A percentile compares a stretch with the other conserved stretches of the same genome.
phyloP scores from a whole-genome alignment of 257 asterid species.

The Sherardia arvensis region DNA sequence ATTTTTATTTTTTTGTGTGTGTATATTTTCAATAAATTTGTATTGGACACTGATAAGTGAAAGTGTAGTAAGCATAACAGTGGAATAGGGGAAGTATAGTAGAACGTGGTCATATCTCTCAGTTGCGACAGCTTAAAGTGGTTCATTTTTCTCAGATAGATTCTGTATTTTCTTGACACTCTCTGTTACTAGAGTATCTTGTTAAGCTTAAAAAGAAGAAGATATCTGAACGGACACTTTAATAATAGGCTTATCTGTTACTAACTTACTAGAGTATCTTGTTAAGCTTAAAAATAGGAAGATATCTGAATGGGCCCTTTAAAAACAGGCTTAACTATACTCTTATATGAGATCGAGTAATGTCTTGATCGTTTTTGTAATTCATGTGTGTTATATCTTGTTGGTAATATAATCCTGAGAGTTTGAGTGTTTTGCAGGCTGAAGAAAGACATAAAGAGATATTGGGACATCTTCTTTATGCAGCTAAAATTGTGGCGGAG shows the following conservation, averaged over 20 bases:
- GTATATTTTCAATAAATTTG: not conserved
- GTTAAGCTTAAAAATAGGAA: not conserved
- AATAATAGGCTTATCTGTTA: no score
- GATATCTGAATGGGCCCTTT: not conserved
- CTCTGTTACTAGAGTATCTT: not conserved
- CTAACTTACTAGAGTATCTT: not conserved
- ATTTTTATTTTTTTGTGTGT: no score
- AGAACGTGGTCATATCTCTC: not conserved
- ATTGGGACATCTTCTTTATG: slow-evolving; percentile 85
- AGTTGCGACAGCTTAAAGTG: not conserved
- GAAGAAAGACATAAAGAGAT: slow-evolving; percentile 68
- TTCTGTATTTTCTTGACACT: not conserved
- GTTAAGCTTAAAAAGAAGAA: not conserved
- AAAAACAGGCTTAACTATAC: not conserved
- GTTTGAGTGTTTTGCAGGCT: slow-evolving; percentile 43
- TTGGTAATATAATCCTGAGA: not conserved
- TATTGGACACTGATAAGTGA: not conserved
- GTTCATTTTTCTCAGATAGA: not conserved
- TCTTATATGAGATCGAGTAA: not conserved
- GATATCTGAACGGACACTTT: not conserved
- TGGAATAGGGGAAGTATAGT: not conserved
- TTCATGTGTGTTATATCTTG: not conserved
- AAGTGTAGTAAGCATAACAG: no score
- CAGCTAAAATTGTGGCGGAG: slow-evolving; percentile 84
- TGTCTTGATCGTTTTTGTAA: not conserved